Conservation (phyloP, 345 rosid species). For the thale cress (Arabidopsis thaliana) region DNA sequence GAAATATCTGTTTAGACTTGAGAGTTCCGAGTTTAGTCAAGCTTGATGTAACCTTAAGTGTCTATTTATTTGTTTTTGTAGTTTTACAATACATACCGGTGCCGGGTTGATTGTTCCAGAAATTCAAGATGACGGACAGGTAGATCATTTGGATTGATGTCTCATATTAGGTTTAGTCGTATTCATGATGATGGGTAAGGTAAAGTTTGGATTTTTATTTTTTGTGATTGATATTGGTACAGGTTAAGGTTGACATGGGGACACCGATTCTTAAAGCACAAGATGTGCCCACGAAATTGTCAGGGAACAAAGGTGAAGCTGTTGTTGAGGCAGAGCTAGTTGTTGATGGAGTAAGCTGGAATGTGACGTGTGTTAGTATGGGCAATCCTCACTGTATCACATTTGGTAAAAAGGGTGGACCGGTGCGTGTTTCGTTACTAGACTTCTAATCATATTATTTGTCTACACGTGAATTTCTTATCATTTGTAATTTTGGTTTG, state of each 20-base stretch:
- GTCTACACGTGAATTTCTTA: background rate
- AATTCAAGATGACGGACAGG: constrained; percentile 75
- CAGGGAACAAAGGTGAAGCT: constrained; percentile 58
- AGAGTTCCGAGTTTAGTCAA: background rate
- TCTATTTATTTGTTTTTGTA: constrained; percentile 35
- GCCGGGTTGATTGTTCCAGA: constrained; percentile 97
- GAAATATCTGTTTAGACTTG: background rate
- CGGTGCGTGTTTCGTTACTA: constrained; percentile 55
- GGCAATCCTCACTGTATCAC: constrained; percentile 97
- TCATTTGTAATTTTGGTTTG: constrained; percentile 3
- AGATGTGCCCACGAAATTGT: constrained; percentile 79
- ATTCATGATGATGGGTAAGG: background rate
- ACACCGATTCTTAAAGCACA: constrained; percentile 79
- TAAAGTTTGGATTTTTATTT: constrained; percentile 7
- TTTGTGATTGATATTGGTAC: constrained; percentile 37
- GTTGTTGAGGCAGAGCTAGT: constrained; percentile 57
- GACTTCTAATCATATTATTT: background rate
- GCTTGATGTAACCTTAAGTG: constrained; percentile 16
- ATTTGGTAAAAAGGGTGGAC: constrained; percentile 64
- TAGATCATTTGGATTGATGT: constrained; percentile 29
- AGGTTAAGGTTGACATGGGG: constrained; percentile 98
- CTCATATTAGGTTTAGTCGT: background rate
- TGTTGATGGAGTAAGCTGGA: constrained; percentile 87
- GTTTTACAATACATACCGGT: constrained; percentile 86
- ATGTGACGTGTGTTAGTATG: constrained; percentile 97